Evolutionary conservation across 441 rosid species (phyloP).

Genomic region (Brassica balearica): DNA sequence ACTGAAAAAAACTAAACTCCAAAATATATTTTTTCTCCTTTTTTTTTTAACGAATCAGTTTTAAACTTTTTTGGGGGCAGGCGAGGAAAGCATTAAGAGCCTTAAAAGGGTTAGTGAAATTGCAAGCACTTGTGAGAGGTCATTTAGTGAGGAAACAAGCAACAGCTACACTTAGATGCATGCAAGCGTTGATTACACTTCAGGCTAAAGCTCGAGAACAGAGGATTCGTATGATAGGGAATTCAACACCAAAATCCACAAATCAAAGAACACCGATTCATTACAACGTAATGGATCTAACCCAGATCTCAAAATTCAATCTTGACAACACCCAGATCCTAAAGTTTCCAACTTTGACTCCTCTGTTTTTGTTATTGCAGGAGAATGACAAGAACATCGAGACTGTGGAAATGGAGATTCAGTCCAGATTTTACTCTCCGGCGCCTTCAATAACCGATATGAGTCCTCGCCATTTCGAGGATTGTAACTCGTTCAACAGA

Average conservation of each 20-base stretch:
- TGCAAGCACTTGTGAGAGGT: slow-evolving; percentile 73
- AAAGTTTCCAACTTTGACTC: background rate
- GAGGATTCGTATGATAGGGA: slow-evolving; percentile 62
- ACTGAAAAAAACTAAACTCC: background rate
- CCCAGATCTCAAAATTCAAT: slow-evolving; percentile 38
- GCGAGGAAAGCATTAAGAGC: slow-evolving; percentile 87
- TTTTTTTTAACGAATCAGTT: background rate
- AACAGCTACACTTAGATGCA: slow-evolving; percentile 65
- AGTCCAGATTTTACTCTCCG: slow-evolving; percentile 60
- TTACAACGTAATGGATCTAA: slow-evolving; percentile 53
- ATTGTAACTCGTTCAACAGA: slow-evolving; percentile 56
- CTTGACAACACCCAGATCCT: slow-evolving; percentile 32
- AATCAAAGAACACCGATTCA: slow-evolving; percentile 59
- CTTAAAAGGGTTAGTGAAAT: slow-evolving; percentile 69
- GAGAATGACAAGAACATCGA: slow-evolving; percentile 76
- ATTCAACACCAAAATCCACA: slow-evolving; percentile 42
- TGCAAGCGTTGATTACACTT: slow-evolving; percentile 65
- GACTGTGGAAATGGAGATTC: slow-evolving; percentile 81
- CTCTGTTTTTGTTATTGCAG: slow-evolving; percentile 44
- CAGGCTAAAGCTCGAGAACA: slow-evolving; percentile 71
- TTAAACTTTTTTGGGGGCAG: slow-evolving; percentile 39
- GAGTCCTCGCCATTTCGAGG: slow-evolving; percentile 83
- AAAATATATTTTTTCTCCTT: background rate
- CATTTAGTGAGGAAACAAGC: slow-evolving; percentile 74
- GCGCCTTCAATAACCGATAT: slow-evolving; percentile 69